Evolutionary conservation across 1,284 basidiomycete genomes (phyloP).

Genomic region (Serendipita sp.): DNA sequence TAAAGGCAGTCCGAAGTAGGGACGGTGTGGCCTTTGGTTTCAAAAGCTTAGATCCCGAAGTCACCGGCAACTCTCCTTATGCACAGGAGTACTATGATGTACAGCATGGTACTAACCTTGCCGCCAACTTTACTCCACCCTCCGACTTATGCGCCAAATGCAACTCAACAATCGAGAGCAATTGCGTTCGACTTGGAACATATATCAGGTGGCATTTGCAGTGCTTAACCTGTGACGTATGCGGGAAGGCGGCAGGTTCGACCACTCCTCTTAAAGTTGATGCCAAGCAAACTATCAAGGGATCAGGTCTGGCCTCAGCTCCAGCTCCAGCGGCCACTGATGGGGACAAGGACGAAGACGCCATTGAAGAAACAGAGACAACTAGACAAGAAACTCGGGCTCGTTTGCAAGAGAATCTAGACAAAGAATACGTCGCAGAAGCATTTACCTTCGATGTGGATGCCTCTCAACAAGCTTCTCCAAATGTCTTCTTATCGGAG

Average conservation of each 20-base stretch:
- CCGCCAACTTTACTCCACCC: slow-evolving; percentile 23
- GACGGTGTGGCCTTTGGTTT: slow-evolving; percentile 63
- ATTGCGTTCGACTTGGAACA: slow-evolving; percentile 85
- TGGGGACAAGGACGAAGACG: background rate
- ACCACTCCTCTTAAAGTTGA: slow-evolving; percentile 32
- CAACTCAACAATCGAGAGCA: slow-evolving; percentile 86
- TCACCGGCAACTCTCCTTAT: slow-evolving; percentile 77
- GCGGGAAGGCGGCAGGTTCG: slow-evolving; percentile 64
- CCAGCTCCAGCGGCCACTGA: background rate
- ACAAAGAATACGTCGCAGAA: background rate
- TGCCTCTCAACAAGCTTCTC: background rate
- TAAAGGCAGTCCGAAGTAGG: background rate
- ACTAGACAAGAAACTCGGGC: background rate
- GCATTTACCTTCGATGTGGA: background rate
- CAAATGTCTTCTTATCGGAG: background rate
- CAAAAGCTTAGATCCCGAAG: slow-evolving; percentile 74
- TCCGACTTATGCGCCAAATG: slow-evolving; percentile 88
- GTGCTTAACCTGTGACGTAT: slow-evolving; percentile 76
- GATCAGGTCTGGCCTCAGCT: background rate
- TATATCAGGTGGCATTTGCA: slow-evolving; percentile 93
- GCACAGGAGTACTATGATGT: slow-evolving; percentile 6
- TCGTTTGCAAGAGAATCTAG: background rate
- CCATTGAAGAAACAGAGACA: background rate
- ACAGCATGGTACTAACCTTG: slow-evolving; percentile 16
- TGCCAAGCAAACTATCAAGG: background rate